Base-by-base conservation (phyloP, 78 protist genomes). In the Polysphondylium violaceum region DNA sequence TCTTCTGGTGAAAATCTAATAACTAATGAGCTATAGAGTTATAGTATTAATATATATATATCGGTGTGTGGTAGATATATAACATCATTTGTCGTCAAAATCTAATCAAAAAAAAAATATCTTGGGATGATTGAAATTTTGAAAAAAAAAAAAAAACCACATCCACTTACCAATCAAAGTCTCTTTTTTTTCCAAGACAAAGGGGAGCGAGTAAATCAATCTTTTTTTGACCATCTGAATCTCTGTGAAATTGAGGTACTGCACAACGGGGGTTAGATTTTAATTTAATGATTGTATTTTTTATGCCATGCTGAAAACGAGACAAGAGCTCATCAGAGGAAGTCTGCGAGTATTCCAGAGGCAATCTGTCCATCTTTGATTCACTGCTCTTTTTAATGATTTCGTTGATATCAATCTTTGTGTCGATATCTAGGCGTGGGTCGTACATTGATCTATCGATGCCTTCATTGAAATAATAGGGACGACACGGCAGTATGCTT, bases 331-430 rank as follows among this genome's bases (percentile, higher is more conserved):
- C 89, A 16, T 55, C 55, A 0, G 55, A 75, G 0, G 25, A 36
- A n/a, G 60, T 55, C n/a, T 67, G 25, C 2, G 55, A 61, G 38
- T 79, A 79, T 56, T 79, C 89, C 19, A 25, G 58, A 27, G 89
- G 89, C 41, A 79, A 59, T n/a, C 89, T 58, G 68, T 79, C 89
- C 31, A 79, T 79, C 41, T 79, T 79, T 21, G 71, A 67, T 56
- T 67, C 58, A 14, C 58, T 27, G 1, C 72, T 43, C n/a, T 51
- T 79, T 35, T 79, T 79, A 2, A 79, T 38, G 12, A 79, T 79
- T 59, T 64, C 74, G n/a, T 21, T 51, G n/a, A 79, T 67, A 56
- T 79, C 65, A 21, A 79, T 43, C 8, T 36, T 47, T 16, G 25
- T 31, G 0, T 79, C 77, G n/a, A 79, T 67, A 5, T 72, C 67